Base-by-base conservation (phyloP, 257 asterid genomes). In the Scutellaria barbata region DNA sequence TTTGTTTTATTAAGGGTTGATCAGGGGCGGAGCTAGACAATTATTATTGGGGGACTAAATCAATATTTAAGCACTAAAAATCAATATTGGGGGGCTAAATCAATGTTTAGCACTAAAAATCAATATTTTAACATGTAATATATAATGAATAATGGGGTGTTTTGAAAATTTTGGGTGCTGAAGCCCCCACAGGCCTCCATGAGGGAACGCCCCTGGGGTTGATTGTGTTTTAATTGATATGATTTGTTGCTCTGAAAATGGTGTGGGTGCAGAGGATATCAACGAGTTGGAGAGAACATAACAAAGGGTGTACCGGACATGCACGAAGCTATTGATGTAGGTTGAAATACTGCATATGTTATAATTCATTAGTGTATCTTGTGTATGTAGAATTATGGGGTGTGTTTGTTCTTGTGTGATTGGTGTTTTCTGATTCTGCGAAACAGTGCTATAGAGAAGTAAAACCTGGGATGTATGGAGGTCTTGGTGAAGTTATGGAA, bases 291-390 rank as follows among this genome's bases (percentile, higher is more conserved):
- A 8, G 86, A 85, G 78, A 95, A 95, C 77, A 62, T 95, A 63
- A 91, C 98, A 35, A 83, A 86, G 82, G 99, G 98, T 41, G 72
- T 77, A 18, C 95, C 92, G 3, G 99, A 95, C 72, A 79, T 80
- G 92, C 99, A 95, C 10, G 99, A 95, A 88, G 99, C 99, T 55
- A 88, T 95, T 39, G 99, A 95, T 81, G 99, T 95, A 84, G 71
- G 96, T 80, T 61, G 7, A 2, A 48, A 3, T 16, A n/a, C 20
- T 16, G 5, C 52, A 46, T 1, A 42, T 42, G 11, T 12, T 46
- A 5, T 46, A 5, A 3, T 30, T 30, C 4, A 30, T 30, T 30
- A 30, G 3, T 30, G 35, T 30, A 30, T 4, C 35, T 30, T 2
- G 35, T 2, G 35, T 30, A 30, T 30, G 35, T 30, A 30, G 35